Base-by-base conservation (phyloP, 106 monocot genomes). In the Phalaenopsis equestris region DNA sequence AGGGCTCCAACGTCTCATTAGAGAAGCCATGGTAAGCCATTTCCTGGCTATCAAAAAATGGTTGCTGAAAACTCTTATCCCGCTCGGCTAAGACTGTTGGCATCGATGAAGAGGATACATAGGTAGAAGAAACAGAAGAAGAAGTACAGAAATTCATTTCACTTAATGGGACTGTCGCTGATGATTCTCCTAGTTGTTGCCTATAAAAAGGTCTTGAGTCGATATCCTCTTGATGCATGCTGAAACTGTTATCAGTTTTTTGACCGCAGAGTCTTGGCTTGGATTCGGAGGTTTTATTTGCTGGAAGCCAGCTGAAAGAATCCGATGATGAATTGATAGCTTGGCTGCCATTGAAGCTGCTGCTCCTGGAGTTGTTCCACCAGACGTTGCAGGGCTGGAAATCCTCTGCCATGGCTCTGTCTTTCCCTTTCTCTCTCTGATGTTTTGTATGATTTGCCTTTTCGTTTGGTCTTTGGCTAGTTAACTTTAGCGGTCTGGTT, bases 401-500 rank as follows among this genome's bases (percentile, higher is more conserved):
- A 45, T 75, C 74, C n/a, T 75, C 74, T 43, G 74, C 74, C 74
- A 75, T 75, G 74, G 74, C 74, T 75, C 52, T 52, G 3, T 52
- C 52, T 52, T 12, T 52, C 43, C 5, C 57, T 65, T 23, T 9
- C 15, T 41, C 39, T 72, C 72, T 41, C 3, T 15, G 38, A 5
- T 38, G 15, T 39, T 39, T 72, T 72, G 39, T 72, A 52, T 52
- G 52, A 52, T 52, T 30, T 41, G 70, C 70, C 21, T n/a, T 12
- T 10, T 24, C 2, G 10, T 70, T 18, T 12, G 2, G 24, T 36
- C 37, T 52, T 14, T 3, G 52, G 52, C 52, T 52, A 12, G 14
- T 52, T 52, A 12, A 12, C 30, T 7, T 52, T 52, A 52, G 52
- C 14, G 52, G 19, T 70, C 3, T 37, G 38, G 70, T 70, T 36